A percentile compares a stretch with the other conserved stretches of the same genome.
Evolutionary conservation across 2,329 filamentous ascomycete species (phyloP).

Genomic region (Periglandula ipomoeae): DNA sequence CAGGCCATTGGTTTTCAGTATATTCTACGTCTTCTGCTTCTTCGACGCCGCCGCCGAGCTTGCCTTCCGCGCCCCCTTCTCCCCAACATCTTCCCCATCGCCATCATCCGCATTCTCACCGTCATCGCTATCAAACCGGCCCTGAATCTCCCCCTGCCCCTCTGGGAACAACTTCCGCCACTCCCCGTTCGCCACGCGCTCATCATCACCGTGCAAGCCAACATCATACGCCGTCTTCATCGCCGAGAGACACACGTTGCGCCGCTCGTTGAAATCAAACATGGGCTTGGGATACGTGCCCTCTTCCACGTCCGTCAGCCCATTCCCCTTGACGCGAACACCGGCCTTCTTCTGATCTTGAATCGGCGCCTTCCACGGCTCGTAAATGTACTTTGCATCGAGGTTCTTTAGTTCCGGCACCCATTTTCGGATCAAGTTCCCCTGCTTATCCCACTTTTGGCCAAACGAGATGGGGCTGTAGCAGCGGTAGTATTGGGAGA

Average conservation of each 20-base stretch:
- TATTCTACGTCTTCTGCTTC: constrained; percentile 17
- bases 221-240: constrained; percentile 64
- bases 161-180: constrained; percentile 39
- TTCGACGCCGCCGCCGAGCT: constrained; percentile 10
- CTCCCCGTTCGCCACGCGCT: constrained; percentile 50
- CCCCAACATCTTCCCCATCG: constrained; percentile 12
- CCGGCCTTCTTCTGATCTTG: constrained; percentile 60
- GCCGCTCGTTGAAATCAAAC: constrained; percentile 61
- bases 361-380: constrained; percentile 67
- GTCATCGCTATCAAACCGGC: constrained; percentile 23
- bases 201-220: constrained; percentile 54
- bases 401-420: constrained; percentile 56
- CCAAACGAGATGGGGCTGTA: constrained; percentile 65
- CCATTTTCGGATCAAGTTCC: constrained; percentile 53
- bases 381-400: constrained; percentile 64
- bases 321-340: constrained; percentile 50
- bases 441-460: constrained; percentile 66
- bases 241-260: constrained; percentile 52
- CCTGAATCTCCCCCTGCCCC: constrained; percentile 29
- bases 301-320: constrained; percentile 30
- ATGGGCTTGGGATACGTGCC: constrained; percentile 63
- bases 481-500: constrained; percentile 59
- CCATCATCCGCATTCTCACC: constrained; percentile 24
- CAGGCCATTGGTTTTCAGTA: neutral
- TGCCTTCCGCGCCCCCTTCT: constrained; percentile 16